Evolutionary conservation across 2,329 filamentous ascomycete species (phyloP).

Genomic region (Pseudocercospora cruenta): DNA sequence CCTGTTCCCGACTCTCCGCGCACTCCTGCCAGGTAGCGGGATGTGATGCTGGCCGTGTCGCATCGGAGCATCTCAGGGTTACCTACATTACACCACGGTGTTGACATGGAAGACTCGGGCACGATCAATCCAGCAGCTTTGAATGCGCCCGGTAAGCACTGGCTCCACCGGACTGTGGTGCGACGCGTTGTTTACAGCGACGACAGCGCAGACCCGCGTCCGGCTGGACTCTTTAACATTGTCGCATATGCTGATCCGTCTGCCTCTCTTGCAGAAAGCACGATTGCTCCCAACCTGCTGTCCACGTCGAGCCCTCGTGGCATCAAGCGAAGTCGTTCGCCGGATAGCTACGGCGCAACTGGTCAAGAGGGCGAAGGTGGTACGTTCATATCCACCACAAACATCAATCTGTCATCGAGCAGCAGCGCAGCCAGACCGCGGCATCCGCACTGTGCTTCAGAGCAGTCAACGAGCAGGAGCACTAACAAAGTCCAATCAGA

Average conservation of each 20-base stretch:
- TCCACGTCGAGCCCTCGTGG: slow-evolving; percentile 64
- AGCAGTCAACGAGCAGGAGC: slow-evolving; percentile 1
- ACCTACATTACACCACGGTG: slow-evolving; percentile 35
- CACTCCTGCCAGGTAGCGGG: slow-evolving; percentile 34
- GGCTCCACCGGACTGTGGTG: slow-evolving; percentile 21
- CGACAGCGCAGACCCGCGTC: slow-evolving; percentile 10
- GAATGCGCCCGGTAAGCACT: slow-evolving; percentile 70
- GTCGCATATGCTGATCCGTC: slow-evolving; percentile 21
- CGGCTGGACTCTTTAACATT: slow-evolving; percentile 2
- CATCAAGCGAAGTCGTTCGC: slow-evolving; percentile 78
- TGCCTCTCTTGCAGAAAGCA: slow-evolving; percentile 41
- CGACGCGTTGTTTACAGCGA: slow-evolving; percentile 24
- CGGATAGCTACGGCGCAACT: slow-evolving; percentile 59
- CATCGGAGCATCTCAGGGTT: slow-evolving; percentile 36
- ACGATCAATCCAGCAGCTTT: slow-evolving; percentile 90
- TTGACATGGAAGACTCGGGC: slow-evolving; percentile 70
- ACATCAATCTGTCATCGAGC: background rate
- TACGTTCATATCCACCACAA: slow-evolving; percentile 59
- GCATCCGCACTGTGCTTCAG: background rate
- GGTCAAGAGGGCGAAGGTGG: slow-evolving; percentile 63
- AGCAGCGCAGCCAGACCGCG: background rate
- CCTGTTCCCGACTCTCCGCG: slow-evolving; percentile 22
- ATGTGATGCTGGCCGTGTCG: slow-evolving; percentile 44
- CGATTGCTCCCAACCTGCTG: slow-evolving; percentile 49
- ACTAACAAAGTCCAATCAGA: slow-evolving; percentile 41